Percentiles rank a stretch among this genome's conserved stretches.
Conservation (phyloP, 805 yeast species). For the Zygosaccharomyces rouxii region DNA sequence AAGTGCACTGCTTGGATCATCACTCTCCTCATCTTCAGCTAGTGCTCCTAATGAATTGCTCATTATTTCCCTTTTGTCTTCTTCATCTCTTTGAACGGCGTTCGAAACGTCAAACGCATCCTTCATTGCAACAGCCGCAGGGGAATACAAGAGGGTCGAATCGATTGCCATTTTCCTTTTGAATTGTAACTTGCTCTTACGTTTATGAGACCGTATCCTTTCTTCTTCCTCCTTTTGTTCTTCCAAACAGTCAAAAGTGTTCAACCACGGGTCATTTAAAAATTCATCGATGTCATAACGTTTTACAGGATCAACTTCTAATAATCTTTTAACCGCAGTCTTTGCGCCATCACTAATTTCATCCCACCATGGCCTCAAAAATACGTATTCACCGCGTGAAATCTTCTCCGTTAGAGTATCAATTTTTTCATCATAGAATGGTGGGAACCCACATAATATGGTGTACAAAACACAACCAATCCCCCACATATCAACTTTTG, state of each 20-base stretch:
- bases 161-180: slow-evolving; percentile 18
- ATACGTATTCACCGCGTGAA: slow-evolving; percentile 66
- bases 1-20: slow-evolving; percentile 11
- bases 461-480: slow-evolving; percentile 94
- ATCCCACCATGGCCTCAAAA: slow-evolving; percentile 85
- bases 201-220: slow-evolving; percentile 16
- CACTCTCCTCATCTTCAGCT: slow-evolving; percentile 37
- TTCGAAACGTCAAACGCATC: slow-evolving; percentile 85
- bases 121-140: slow-evolving; percentile 74
- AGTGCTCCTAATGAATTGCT: slow-evolving; percentile 16
- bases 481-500: slow-evolving; percentile 98
- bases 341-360: slow-evolving; percentile 71
- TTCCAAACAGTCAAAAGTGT: slow-evolving; percentile 26
- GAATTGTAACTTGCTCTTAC: slow-evolving; percentile 21
- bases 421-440: slow-evolving; percentile 75
- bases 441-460: slow-evolving; percentile 93
- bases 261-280: slow-evolving; percentile 67
- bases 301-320: slow-evolving; percentile 64
- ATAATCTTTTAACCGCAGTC: slow-evolving; percentile 57
- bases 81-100: slow-evolving; percentile 79
- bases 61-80: slow-evolving; percentile 38
- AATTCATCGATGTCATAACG: slow-evolving; percentile 67
- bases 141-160: slow-evolving; percentile 44
- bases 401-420: slow-evolving; percentile 67
- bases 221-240: slow-evolving; percentile 10